phyloP scores from a whole-genome alignment of 2,329 filamentous ascomycete species.

The Phyllosticta capitalensis region DNA sequence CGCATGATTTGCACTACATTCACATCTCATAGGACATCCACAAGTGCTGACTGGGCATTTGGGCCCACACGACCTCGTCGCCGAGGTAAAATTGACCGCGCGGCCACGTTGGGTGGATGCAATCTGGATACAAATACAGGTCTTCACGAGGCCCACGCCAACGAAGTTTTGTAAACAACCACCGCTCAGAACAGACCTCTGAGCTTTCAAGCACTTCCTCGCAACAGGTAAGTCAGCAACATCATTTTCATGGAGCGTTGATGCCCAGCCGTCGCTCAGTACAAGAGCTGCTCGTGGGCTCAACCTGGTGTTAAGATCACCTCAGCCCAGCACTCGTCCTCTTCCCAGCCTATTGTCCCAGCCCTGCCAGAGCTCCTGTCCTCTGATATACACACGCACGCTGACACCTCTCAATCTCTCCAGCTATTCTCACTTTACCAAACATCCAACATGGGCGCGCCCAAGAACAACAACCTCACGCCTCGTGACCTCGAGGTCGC shows the following conservation, averaged over 20 bases:
- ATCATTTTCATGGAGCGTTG: not conserved
- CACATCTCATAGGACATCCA: not conserved
- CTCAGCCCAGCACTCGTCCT: not conserved
- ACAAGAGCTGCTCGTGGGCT: not conserved
- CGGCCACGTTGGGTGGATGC: not conserved
- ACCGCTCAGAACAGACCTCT: not conserved
- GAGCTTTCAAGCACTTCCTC: not conserved
- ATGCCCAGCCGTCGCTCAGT: not conserved
- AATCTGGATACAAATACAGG: not conserved
- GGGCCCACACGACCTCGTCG: not conserved
- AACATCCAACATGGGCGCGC: not conserved
- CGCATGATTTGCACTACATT: not conserved
- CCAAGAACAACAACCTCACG: not conserved
- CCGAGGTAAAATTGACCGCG: not conserved
- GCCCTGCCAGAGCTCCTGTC: not conserved
- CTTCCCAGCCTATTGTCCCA: not conserved
- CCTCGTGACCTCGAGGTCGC: slow-evolving; percentile 4
- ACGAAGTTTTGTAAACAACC: not conserved
- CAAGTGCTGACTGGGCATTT: not conserved
- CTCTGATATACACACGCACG: not conserved
- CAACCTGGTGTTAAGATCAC: not conserved
- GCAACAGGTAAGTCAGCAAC: not conserved
- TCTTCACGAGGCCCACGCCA: not conserved
- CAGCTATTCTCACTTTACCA: not conserved
- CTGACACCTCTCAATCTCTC: not conserved